Percentiles rank a stretch among this genome's conserved stretches.
phyloP scores from a whole-genome alignment of 1,284 basidiomycete species.

The Cryptococcus wingfieldii region DNA sequence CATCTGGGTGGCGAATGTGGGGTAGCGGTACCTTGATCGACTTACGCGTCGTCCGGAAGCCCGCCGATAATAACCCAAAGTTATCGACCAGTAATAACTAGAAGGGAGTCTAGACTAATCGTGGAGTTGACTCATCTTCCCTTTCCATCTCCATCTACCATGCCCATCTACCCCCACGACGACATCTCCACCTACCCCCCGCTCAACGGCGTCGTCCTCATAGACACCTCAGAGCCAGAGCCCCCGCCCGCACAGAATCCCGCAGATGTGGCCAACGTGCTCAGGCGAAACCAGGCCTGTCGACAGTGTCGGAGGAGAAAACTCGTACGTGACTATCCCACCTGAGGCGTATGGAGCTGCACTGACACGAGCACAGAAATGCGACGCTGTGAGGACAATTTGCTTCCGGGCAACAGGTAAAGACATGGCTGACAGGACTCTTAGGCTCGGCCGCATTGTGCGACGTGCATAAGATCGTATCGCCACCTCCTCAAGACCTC shows the following conservation, averaged over 20 bases:
- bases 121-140: neutral
- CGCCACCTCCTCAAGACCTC: constrained; percentile 39
- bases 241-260: neutral
- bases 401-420: neutral
- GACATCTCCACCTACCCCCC: constrained; percentile 1
- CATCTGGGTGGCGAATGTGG: neutral
- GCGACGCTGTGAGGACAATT: constrained; percentile 33
- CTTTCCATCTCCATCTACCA: neutral
- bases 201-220: constrained; percentile 3
- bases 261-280: constrained; percentile 27
- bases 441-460: constrained; percentile 41
- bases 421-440: neutral
- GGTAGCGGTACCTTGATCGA: too few species aligned
- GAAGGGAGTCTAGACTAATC: neutral
- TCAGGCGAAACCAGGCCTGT: constrained; percentile 39
- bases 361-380: constrained; percentile 31
- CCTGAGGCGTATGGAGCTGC: neutral
- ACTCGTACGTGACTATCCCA: constrained; percentile 18
- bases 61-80: neutral
- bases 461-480: constrained; percentile 44
- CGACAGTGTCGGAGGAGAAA: constrained; percentile 33
- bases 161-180: neutral
- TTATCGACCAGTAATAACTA: neutral
- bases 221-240: constrained; percentile 7
- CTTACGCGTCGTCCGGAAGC: neutral